phyloP scores from a whole-genome alignment of 441 rosid genomes.

The Eutrema salsugineum region DNA sequence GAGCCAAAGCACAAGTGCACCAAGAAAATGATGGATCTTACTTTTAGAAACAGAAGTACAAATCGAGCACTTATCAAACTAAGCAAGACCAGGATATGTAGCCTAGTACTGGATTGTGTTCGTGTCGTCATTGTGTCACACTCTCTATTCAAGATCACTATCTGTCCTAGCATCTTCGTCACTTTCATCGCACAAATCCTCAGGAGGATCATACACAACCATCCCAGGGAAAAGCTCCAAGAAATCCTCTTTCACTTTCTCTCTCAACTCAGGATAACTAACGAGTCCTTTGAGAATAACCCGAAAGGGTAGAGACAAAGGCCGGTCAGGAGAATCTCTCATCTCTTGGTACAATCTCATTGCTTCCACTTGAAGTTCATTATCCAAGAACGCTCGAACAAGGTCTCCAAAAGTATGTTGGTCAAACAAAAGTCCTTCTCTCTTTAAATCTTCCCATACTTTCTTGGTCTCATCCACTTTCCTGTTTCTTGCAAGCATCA shows the following conservation, averaged over 20 bases:
- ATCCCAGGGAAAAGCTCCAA: slow-evolving; percentile 87
- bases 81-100: neutral
- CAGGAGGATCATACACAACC: slow-evolving; percentile 84
- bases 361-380: slow-evolving; percentile 61
- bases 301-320: slow-evolving; percentile 79
- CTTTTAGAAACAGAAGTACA: neutral
- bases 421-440: slow-evolving; percentile 77
- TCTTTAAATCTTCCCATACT: slow-evolving; percentile 80
- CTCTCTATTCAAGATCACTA: slow-evolving; percentile 44
- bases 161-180: slow-evolving; percentile 49
- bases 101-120: no score
- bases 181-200: slow-evolving; percentile 59
- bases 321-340: slow-evolving; percentile 85
- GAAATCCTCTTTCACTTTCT: slow-evolving; percentile 82
- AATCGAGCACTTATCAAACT: neutral
- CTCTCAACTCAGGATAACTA: slow-evolving; percentile 76
- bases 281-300: slow-evolving; percentile 84
- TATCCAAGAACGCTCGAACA: slow-evolving; percentile 65
- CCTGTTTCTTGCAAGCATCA: slow-evolving; percentile 89
- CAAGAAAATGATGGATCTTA: neutral
- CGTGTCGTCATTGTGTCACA: no score
- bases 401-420: slow-evolving; percentile 92
- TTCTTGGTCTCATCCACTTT: slow-evolving; percentile 56
- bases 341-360: slow-evolving; percentile 79
- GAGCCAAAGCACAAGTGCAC: neutral